Base-by-base conservation (phyloP, 345 rosid species). In the Eucalyptus guilfoylei region DNA sequence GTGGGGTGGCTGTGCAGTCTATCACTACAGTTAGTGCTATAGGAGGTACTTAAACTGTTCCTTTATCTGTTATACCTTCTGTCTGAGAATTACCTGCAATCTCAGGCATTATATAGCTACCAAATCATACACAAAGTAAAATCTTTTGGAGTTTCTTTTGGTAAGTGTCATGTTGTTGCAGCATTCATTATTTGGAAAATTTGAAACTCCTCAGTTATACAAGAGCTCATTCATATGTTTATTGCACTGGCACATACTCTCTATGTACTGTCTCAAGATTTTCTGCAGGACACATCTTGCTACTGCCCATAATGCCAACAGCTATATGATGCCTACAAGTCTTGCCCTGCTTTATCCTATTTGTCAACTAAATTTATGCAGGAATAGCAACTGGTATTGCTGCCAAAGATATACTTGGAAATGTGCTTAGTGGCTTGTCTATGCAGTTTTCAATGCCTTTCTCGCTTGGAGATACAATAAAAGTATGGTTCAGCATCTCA, bases 361-460 rank as follows among this genome's bases (percentile, higher is more conserved):
- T 45, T 40, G 14, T 40, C 28, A 34, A 58, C 13, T 87, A 42
- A 85, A 83, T 58, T 89, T 91, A 14, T 87, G 86, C 94, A 98
- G 99, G 99, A 80, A 97, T 98, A 86, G 99, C 98, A 64, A 96
- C 99, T 91, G 99, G 98, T 90, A 95, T 98, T 94, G 99, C 99
- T 93, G 94, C 98, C 24, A 94, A 88, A 92, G 98, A 98, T 58
- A 69, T 97, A 89, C 98, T 98, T 89, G 98, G 99, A 85, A 98
- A 98, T 92, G 95, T 98, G 89, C 95, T 98, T 72, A 96, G 97
- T 92, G 99, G 99, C 45, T 92, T 95, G 88, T 96, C 97, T 30
- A 95, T 98, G 94, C 98, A 96, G 89, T 96, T 97, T 89, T 95
- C 97, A 8, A 94, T 80, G 90, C 99, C 99, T 12, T 98, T 97